Base-by-base conservation (phyloP, 225 moss, liverwort and hornwort genomes). In the Takakia lepidozioides region DNA sequence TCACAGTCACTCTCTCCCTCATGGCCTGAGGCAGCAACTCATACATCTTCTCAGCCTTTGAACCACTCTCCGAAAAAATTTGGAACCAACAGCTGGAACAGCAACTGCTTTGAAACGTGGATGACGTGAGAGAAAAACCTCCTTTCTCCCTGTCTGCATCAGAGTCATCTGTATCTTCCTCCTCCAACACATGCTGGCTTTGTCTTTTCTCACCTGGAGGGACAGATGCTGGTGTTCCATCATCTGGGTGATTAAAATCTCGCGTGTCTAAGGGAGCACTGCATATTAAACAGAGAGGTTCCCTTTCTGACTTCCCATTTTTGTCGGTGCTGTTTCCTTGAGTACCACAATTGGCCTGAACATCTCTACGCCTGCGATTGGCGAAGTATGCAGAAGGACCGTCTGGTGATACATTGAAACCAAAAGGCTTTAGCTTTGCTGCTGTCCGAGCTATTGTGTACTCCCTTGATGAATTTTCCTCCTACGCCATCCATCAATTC, bases 381-480 rank as follows among this genome's bases (percentile, higher is more conserved):
- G 49, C 60, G 5, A 54, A 69, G 8, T 65, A 61, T 51, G 65
- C 38, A 23, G 48, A 65, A 36, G 82, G 69, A 65, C 83, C 75
- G 18, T 61, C 61, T 16, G 67, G 61, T 35, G 73, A 63, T 29
- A 62, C 66, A 47, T 98, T 98, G 56, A 91, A 91, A 19, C 68
- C 69, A 25, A 87, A 98, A 38, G 87, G 77, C 39, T 72, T 98
- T 40, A 91, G 48, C 57, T 98, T 98, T 21, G 83, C 85, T 52
- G 92, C 85, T 2, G 91, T 98, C 25, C 91, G 83, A 3, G 83
- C 78, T 18, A 98, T 91, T 35, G 91, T 81, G 22, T 83, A 76
- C 48, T 91, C 98, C 57, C 91, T 64, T 42, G 87, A 74, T 49
- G 73, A 63, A 57, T 98, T 98, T 60, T 98, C 92, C 66, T 83